Conservation (phyloP, 495 filamentous ascomycete species). For the Neurospora terricola region DNA sequence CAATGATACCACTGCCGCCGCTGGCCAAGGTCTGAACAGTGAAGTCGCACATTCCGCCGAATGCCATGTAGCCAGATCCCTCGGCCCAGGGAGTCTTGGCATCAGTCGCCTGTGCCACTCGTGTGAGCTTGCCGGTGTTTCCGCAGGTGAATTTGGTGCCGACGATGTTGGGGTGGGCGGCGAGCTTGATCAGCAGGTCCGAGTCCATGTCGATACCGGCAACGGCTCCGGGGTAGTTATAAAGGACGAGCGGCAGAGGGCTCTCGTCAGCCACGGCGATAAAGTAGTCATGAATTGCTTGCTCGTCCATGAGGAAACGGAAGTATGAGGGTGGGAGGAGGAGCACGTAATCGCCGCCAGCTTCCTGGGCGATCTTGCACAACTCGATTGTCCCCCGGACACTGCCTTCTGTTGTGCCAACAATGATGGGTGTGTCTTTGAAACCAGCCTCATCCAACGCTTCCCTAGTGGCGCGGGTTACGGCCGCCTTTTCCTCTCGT, state of each 20-base stretch:
- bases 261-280: constrained; percentile 62
- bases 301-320: constrained; percentile 66
- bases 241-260: constrained; percentile 71
- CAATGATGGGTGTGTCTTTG: constrained; percentile 65
- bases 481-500: constrained; percentile 60
- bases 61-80: constrained; percentile 70
- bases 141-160: constrained; percentile 90
- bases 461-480: constrained; percentile 70
- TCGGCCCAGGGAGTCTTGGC: constrained; percentile 58
- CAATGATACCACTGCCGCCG: constrained; percentile 77
- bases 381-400: constrained; percentile 68
- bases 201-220: constrained; percentile 90
- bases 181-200: constrained; percentile 73
- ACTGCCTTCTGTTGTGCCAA: constrained; percentile 69
- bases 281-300: constrained; percentile 68
- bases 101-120: constrained; percentile 67
- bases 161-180: constrained; percentile 71
- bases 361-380: constrained; percentile 54
- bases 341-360: constrained; percentile 70
- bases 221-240: constrained; percentile 88
- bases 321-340: constrained; percentile 79
- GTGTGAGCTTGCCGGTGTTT: constrained; percentile 79
- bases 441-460: constrained; percentile 77
- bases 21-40: constrained; percentile 70
- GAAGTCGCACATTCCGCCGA: constrained; percentile 84